A percentile compares a stretch with the other conserved stretches of the same genome.
These are phyloP conservation scores for Saccharomycopsis hybrid DNA, from an alignment of 1,139 yeast genomes.

Conservation along the genomic window DNA sequence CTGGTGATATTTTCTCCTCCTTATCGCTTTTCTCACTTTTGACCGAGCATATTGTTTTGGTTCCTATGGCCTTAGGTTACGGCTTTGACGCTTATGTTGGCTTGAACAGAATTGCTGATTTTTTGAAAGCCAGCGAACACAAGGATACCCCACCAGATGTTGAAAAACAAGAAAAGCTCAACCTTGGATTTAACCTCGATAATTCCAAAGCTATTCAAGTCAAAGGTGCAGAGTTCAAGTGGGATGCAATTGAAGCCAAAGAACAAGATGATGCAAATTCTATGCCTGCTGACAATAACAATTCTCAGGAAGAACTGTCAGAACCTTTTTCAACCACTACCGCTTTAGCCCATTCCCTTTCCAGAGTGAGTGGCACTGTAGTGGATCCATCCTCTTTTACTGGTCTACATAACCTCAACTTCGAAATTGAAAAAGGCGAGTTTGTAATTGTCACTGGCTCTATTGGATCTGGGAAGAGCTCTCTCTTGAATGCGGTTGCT, in stretches of 20 bases:
- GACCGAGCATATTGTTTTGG: constrained; percentile 53
- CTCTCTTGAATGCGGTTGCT: constrained; percentile 37
- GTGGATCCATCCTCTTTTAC: constrained; percentile 23
- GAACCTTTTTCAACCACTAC: no score
- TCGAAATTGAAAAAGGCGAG: constrained; percentile 32
- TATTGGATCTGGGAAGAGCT: constrained; percentile 39
- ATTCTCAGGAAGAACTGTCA: constrained; percentile 4
- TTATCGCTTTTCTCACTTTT: constrained; percentile 58
- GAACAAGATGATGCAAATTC: constrained; percentile 16
- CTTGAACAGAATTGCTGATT: constrained; percentile 41
- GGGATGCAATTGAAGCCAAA: constrained; percentile 38
- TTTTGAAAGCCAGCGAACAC: constrained; percentile 31
- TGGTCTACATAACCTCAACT: constrained; percentile 28
- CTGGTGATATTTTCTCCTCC: constrained; percentile 64
- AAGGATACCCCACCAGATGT: background rate
- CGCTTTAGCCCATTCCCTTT: background rate
- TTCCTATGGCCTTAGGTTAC: constrained; percentile 42
- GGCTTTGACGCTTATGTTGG: constrained; percentile 53
- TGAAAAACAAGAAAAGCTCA: constrained; percentile 23
- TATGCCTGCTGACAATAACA: constrained; percentile 4
- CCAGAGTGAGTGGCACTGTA: background rate
- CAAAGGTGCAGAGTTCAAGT: constrained; percentile 47
- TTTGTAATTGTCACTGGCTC: constrained; percentile 37
- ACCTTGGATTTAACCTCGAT: constrained; percentile 24
- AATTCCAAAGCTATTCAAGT: constrained; percentile 39